These are phyloP conservation scores for Hypoxylon intermedium DNA, from an alignment of 495 filamentous ascomycete species.

Conservation along the genomic window DNA sequence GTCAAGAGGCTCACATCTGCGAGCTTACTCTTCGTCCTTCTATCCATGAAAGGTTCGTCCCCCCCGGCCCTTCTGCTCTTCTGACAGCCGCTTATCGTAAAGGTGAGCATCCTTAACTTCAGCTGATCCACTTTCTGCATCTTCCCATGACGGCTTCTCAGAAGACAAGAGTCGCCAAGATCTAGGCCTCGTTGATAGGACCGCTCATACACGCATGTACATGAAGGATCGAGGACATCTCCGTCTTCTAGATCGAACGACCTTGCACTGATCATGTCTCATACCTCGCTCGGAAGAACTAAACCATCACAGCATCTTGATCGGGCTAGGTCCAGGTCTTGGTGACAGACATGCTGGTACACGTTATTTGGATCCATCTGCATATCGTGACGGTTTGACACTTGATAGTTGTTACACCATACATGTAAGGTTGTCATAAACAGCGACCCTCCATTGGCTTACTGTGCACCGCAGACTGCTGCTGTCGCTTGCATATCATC, in stretches of 20 bases:
- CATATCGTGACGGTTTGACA: too few relatives aligned
- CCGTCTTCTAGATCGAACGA: neutral
- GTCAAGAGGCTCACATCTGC: neutral
- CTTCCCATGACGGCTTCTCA: neutral
- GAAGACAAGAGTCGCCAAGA: conserved; percentile 12
- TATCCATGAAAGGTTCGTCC: neutral
- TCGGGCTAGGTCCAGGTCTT: too few relatives aligned
- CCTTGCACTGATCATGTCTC: neutral
- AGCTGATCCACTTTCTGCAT: neutral
- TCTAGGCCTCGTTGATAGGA: neutral
- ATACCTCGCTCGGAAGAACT: too few relatives aligned
- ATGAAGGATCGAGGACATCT: neutral
- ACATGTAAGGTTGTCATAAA: too few relatives aligned
- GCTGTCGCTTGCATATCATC: conserved; percentile 4
- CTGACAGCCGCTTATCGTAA: neutral
- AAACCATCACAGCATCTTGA: too few relatives aligned
- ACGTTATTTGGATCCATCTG: too few relatives aligned
- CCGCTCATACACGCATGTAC: neutral
- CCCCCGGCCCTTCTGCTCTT: neutral
- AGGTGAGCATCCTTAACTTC: neutral
- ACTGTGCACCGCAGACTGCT: neutral
- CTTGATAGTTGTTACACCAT: too few relatives aligned
- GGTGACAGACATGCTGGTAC: too few relatives aligned
- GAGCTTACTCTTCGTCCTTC: too few relatives aligned
- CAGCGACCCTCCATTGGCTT: too few relatives aligned